Evolutionary conservation across 306 rosid genomes (phyloP).

Genomic region (Gynostemma pentaphyllum): DNA sequence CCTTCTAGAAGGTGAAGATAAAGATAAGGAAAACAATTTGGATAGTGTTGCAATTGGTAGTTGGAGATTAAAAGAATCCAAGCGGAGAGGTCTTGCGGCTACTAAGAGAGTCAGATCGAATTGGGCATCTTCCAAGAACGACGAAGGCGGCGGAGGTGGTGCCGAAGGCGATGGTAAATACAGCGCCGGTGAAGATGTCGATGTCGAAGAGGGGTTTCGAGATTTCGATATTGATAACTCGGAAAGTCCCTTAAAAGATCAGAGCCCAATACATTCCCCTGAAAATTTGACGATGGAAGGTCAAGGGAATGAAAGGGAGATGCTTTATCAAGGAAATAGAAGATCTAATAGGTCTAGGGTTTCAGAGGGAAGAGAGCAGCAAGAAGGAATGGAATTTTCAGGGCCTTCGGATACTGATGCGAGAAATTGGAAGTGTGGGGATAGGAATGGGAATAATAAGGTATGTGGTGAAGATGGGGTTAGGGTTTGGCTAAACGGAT

Average conservation of each 20-base stretch:
- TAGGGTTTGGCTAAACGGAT: slow-evolving; percentile 81
- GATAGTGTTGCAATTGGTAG: slow-evolving; percentile 72
- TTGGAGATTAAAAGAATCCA: slow-evolving; percentile 80
- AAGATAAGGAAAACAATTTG: slow-evolving; percentile 49
- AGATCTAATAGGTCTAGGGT: slow-evolving; percentile 55
- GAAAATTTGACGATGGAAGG: slow-evolving; percentile 76
- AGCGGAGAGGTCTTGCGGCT: slow-evolving; percentile 48
- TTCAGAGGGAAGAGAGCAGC: slow-evolving; percentile 44
- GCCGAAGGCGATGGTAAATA: slow-evolving; percentile 58
- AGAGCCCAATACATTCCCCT: slow-evolving; percentile 47
- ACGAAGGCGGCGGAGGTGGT: slow-evolving; percentile 37
- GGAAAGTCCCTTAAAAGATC: slow-evolving; percentile 66
- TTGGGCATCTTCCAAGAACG: slow-evolving; percentile 66
- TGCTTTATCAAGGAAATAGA: slow-evolving; percentile 34
- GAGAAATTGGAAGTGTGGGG: slow-evolving; percentile 56
- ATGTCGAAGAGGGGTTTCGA: slow-evolving; percentile 52
- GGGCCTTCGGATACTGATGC: slow-evolving; percentile 74
- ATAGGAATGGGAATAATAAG: slow-evolving; percentile 40
- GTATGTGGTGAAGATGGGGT: slow-evolving; percentile 74
- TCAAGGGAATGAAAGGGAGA: slow-evolving; percentile 42
- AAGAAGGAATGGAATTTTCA: slow-evolving; percentile 65
- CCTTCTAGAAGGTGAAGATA: slow-evolving; percentile 47
- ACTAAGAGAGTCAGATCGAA: slow-evolving; percentile 74
- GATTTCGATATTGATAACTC: slow-evolving; percentile 72
- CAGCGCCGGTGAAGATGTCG: slow-evolving; percentile 59